These are phyloP conservation scores for Erythrobasidium hasegawianum DNA, from an alignment of 1,284 basidiomycete genomes.

Conservation along the genomic window DNA sequence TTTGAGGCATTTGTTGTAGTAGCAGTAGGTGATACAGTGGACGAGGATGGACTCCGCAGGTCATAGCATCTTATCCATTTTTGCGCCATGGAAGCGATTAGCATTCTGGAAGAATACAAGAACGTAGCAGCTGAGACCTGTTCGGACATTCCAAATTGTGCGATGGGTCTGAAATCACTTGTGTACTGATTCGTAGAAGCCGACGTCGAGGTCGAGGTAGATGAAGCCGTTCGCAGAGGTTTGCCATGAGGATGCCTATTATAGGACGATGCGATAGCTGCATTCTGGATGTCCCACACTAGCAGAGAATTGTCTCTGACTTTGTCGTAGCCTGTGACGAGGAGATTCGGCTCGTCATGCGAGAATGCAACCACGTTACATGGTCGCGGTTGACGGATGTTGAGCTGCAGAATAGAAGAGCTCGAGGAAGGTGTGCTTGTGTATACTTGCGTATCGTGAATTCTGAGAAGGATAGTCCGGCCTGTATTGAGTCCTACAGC, in stretches of 20 bases:
- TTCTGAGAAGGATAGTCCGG: constrained; percentile 36
- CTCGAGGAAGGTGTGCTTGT: constrained; percentile 13
- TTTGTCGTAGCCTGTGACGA: constrained; percentile 44
- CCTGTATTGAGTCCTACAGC: constrained; percentile 41
- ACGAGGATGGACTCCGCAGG: constrained; percentile 31
- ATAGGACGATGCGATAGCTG: constrained; percentile 6
- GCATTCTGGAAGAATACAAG: constrained; percentile 29
- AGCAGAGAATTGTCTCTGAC: constrained; percentile 43
- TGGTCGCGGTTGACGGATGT: constrained; percentile 42
- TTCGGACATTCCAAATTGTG: constrained; percentile 41
- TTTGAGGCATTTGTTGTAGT: background rate
- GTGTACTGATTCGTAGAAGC: background rate
- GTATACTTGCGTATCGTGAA: constrained; percentile 32
- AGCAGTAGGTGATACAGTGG: background rate
- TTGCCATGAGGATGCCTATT: background rate
- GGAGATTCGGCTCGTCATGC: constrained; percentile 36
- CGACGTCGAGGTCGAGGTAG: background rate
- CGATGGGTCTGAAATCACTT: constrained; percentile 35
- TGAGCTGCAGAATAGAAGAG: background rate
- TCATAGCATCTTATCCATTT: constrained; percentile 44
- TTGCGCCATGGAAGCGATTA: constrained; percentile 39
- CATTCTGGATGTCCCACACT: constrained; percentile 40
- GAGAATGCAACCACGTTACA: constrained; percentile 42
- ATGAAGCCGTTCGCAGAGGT: background rate
- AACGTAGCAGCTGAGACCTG: constrained; percentile 42